phyloP scores from a whole-genome alignment of 163 green algal genomes.

The Scenedesmus sp. region DNA sequence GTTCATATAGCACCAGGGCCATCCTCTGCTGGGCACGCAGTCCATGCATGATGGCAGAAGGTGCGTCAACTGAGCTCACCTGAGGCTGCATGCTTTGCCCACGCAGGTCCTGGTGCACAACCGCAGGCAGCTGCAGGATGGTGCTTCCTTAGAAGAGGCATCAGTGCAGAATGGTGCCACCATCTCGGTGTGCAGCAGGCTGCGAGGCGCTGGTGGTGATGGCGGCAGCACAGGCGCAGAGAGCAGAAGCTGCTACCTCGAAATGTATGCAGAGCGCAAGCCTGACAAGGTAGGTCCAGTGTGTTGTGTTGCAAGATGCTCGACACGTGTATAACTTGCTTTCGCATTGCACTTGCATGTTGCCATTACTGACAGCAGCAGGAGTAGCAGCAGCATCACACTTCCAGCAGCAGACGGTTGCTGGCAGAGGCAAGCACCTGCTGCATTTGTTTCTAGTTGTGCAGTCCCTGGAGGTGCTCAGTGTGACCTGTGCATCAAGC shows the following conservation, averaged over 20 bases:
- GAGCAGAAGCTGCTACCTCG: conserved; percentile 92
- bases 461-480: too few species aligned
- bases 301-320: not conserved
- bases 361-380: too few species aligned
- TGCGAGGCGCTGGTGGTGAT: conserved; percentile 94
- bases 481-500: too few species aligned
- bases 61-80: not conserved
- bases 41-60: not conserved
- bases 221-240: conserved; percentile 97
- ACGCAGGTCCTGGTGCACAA: conserved; percentile 41
- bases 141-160: not conserved
- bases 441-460: too few species aligned
- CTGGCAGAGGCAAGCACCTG: too few species aligned
- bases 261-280: conserved; percentile 96
- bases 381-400: too few species aligned
- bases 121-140: conserved; percentile 30
- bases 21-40: not conserved
- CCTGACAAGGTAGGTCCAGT: conserved; percentile 81
- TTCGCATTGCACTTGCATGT: not conserved
- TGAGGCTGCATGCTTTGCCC: not conserved
- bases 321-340: too few species aligned
- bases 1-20: not conserved
- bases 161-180: not conserved
- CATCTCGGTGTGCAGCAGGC: conserved; percentile 30
- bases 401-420: too few species aligned